Evolutionary conservation across 208 protist species (phyloP).

Genomic region (Porcisia deanei): DNA sequence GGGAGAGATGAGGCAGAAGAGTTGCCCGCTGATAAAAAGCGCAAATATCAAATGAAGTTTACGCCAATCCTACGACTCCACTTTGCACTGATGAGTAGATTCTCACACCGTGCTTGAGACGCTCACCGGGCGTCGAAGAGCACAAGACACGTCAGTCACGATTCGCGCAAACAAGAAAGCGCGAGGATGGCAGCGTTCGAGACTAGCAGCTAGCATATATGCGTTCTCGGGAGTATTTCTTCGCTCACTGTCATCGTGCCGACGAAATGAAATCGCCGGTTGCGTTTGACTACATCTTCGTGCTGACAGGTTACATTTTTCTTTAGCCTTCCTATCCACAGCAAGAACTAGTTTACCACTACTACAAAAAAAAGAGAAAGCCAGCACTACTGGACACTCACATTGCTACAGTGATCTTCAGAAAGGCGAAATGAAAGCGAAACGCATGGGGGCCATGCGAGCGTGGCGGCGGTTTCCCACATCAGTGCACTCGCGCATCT

Average conservation of each 20-base stretch:
- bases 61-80: neutral
- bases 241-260: neutral
- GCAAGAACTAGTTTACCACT: constrained; percentile 11
- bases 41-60: neutral
- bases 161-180: neutral
- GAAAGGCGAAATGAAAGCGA: neutral
- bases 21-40: neutral
- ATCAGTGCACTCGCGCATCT: neutral
- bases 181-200: neutral
- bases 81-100: neutral
- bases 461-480: neutral
- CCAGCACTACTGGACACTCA: constrained; percentile 8
- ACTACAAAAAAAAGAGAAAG: constrained; percentile 16
- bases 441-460: neutral
- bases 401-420: constrained; percentile 7
- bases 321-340: neutral
- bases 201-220: neutral
- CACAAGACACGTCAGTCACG: neutral
- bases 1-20: neutral
- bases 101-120: neutral
- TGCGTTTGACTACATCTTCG: neutral
- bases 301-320: neutral
- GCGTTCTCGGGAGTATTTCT: neutral
- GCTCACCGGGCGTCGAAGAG: neutral
- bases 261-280: neutral